A percentile compares a stretch with the other conserved stretches of the same genome.
These are phyloP conservation scores for Curvularia hawaiiensis DNA, from an alignment of 2,329 filamentous ascomycete genomes.

Conservation along the genomic window DNA sequence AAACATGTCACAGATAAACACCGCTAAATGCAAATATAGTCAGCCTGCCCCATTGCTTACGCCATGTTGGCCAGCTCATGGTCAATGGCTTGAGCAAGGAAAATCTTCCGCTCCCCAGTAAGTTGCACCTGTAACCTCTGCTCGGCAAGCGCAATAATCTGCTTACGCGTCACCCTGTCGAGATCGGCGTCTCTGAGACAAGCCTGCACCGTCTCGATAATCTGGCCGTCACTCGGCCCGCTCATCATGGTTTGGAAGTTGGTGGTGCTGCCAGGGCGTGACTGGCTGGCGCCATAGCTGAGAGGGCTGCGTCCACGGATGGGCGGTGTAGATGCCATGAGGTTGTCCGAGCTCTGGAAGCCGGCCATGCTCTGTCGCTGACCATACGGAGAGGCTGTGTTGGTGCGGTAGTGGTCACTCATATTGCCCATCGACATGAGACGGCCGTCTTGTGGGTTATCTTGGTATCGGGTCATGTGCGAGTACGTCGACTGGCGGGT, in stretches of 20 bases:
- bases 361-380: conserved; percentile 50
- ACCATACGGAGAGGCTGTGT: conserved; percentile 44
- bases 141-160: conserved; percentile 82
- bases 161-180: conserved; percentile 98
- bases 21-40: conserved; percentile 26
- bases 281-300: conserved; percentile 51
- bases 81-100: conserved; percentile 93
- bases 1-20: conserved; percentile 22
- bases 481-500: conserved; percentile 77
- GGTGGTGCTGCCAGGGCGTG: conserved; percentile 60
- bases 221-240: conserved; percentile 78
- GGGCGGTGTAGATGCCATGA: conserved; percentile 46
- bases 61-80: conserved; percentile 87
- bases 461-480: conserved; percentile 65
- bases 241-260: conserved; percentile 63
- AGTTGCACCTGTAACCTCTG: conserved; percentile 91
- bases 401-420: conserved; percentile 45
- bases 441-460: conserved; percentile 62
- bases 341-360: conserved; percentile 49
- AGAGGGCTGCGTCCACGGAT: conserved; percentile 56
- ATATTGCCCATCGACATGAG: conserved; percentile 66
- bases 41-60: conserved; percentile 50
- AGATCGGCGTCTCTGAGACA: conserved; percentile 89
- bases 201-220: conserved; percentile 81
- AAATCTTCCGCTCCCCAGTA: conserved; percentile 80